Conservation (phyloP, 305 asterid genomes). For the Coffea humblotiana region DNA sequence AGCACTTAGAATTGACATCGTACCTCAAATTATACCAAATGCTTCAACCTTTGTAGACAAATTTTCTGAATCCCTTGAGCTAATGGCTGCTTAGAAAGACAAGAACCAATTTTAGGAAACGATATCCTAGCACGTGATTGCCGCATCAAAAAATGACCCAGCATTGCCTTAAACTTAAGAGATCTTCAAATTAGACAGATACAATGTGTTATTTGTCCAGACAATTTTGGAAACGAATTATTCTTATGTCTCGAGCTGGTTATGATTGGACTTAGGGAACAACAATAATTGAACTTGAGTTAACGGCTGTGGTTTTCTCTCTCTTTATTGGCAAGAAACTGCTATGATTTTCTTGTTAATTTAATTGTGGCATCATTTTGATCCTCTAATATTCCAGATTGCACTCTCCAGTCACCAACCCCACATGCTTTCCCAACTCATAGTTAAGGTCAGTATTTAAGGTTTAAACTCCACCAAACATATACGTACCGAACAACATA, state of each 20-base stretch:
- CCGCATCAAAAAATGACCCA: not conserved
- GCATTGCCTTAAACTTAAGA: not conserved
- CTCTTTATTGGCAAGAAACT: not conserved
- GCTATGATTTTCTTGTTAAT: conserved; percentile 1
- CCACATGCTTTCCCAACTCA: not conserved
- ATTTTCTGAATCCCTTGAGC: not conserved
- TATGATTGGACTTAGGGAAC: not conserved
- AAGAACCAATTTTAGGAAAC: not conserved
- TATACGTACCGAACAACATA: no score
- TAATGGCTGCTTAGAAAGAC: not conserved
- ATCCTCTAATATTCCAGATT: not conserved
- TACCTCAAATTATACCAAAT: not conserved
- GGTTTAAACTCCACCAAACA: no score
- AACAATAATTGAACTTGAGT: not conserved
- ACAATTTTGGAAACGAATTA: not conserved
- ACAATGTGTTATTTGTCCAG: not conserved
- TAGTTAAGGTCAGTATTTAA: no score
- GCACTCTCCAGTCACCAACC: not conserved
- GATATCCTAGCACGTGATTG: not conserved
- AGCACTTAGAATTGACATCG: not conserved
- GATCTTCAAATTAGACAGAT: not conserved
- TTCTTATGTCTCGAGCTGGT: not conserved
- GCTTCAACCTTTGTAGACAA: not conserved
- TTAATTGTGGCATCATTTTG: not conserved
- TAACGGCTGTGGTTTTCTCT: conserved; percentile 3